Conservation (phyloP, 31 red algal genomes). For the Odonthalia washingtoniensis region DNA sequence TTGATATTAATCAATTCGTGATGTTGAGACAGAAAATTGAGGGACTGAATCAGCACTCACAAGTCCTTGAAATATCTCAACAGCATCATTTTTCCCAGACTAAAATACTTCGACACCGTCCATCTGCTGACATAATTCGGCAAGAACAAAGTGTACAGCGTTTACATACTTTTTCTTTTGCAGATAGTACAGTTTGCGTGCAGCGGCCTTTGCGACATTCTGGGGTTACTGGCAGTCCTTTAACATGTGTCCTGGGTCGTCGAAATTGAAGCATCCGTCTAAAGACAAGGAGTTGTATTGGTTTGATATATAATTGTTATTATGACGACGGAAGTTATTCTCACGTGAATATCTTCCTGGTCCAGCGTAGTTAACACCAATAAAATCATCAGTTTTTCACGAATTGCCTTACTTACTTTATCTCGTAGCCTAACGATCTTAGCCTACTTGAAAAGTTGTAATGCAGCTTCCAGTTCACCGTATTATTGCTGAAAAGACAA, state of each 20-base stretch:
- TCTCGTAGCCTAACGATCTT: background rate
- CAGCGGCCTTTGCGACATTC: background rate
- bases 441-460: background rate
- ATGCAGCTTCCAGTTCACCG: background rate
- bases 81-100: background rate
- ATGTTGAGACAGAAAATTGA: background rate
- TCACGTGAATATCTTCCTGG: background rate
- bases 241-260: background rate
- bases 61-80: background rate
- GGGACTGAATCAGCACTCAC: too few relatives aligned
- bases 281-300: background rate
- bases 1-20: too few relatives aligned
- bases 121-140: background rate
- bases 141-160: background rate
- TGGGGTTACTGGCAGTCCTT: background rate
- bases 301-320: background rate
- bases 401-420: background rate
- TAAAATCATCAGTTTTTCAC: background rate
- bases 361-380: background rate
- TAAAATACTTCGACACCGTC: background rate
- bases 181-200: background rate
- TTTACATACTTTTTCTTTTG: background rate
- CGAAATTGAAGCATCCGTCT: background rate
- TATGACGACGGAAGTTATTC: too few relatives aligned
- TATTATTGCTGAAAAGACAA: background rate